phyloP scores from a whole-genome alignment of 2,329 filamentous ascomycete genomes.

The Cytospora leucostoma region DNA sequence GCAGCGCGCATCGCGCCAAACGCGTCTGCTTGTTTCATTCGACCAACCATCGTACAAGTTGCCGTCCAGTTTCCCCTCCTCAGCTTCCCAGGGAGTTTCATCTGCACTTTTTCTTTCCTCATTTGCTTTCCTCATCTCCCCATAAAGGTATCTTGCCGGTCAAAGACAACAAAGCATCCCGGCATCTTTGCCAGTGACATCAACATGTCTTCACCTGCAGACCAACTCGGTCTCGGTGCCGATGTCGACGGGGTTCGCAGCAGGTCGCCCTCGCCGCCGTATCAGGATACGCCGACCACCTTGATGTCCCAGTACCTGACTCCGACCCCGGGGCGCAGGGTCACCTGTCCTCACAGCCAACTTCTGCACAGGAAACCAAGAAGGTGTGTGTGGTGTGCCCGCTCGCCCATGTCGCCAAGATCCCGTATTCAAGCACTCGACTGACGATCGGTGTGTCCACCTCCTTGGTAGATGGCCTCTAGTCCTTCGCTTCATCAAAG shows the following conservation, averaged over 20 bases:
- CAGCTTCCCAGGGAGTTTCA: neutral
- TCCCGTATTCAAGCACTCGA: neutral
- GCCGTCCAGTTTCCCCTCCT: neutral
- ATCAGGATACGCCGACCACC: conserved; percentile 17
- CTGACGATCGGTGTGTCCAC: neutral
- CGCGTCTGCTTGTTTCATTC: neutral
- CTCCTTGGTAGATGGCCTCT: conserved; percentile 11
- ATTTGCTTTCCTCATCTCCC: neutral
- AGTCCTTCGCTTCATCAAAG: conserved; percentile 21
- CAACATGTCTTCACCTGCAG: neutral
- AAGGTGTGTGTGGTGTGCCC: conserved; percentile 1
- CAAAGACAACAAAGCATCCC: neutral
- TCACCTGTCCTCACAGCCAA: conserved; percentile 19
- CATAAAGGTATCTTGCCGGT: neutral
- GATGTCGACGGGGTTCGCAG: neutral
- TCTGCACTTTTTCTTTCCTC: neutral
- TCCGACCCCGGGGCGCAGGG: conserved; percentile 14
- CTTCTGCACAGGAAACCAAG: conserved; percentile 13
- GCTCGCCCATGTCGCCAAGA: neutral
- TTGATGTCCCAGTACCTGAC: conserved; percentile 6
- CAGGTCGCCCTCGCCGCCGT: conserved; percentile 17
- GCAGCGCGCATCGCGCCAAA: conserved; percentile 1
- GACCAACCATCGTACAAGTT: neutral
- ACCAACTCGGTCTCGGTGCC: neutral
- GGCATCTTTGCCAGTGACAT: neutral